A percentile compares a stretch with the other conserved stretches of the same genome.
Conservation (phyloP, 2,329 filamentous ascomycete species). For the Fusarium pseudocircinatum region DNA sequence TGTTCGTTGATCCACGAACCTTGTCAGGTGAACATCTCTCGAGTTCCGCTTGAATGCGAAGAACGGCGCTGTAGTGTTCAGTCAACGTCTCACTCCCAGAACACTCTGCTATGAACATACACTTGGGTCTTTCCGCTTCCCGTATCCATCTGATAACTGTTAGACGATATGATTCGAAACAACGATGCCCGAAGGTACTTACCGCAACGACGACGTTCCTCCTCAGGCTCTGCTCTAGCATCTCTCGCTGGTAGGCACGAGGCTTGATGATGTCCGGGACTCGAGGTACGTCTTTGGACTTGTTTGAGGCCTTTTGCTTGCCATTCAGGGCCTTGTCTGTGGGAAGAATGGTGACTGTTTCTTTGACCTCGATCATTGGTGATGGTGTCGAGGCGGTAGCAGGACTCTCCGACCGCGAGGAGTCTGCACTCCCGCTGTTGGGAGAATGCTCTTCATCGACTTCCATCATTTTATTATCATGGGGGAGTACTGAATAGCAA, state of each 20-base stretch:
- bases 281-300: not conserved
- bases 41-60: constrained; percentile 73
- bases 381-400: not conserved
- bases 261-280: constrained; percentile 50
- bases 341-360: constrained; percentile 21
- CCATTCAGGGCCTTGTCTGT: not conserved
- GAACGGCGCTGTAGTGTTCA: constrained; percentile 62
- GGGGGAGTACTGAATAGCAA: not conserved
- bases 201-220: constrained; percentile 78
- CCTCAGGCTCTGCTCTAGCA: constrained; percentile 75
- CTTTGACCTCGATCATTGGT: constrained; percentile 16
- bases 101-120: constrained; percentile 55
- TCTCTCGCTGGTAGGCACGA: constrained; percentile 78
- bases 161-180: not conserved
- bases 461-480: constrained; percentile 7
- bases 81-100: constrained; percentile 28
- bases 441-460: not conserved
- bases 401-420: constrained; percentile 9
- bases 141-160: constrained; percentile 74
- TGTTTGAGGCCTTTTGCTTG: not conserved
- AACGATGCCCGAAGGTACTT: constrained; percentile 39
- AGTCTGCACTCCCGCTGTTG: constrained; percentile 1
- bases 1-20: constrained; percentile 62
- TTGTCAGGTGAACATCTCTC: constrained; percentile 63
- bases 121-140: constrained; percentile 82